Evolutionary conservation across 2,329 filamentous ascomycete species (phyloP).

Genomic region (Botrytis paeoniae): DNA sequence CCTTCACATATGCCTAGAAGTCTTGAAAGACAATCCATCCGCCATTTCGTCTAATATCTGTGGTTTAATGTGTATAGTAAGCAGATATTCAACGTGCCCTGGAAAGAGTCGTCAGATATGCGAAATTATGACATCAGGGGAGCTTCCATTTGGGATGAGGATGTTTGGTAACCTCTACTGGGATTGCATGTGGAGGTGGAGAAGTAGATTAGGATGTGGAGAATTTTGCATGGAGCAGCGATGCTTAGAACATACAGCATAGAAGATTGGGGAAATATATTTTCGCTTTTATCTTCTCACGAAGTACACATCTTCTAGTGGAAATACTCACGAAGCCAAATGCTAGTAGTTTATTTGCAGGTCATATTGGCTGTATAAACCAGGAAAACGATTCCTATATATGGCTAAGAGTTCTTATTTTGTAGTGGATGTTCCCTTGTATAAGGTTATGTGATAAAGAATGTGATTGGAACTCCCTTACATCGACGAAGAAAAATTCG

Average conservation of each 20-base stretch:
- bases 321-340: not conserved
- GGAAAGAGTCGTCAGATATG: not conserved
- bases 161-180: not conserved
- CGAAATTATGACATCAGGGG: not conserved
- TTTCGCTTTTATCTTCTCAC: not conserved
- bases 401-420: not conserved
- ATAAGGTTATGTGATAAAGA: not conserved
- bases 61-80: not conserved
- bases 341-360: not conserved
- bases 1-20: not conserved
- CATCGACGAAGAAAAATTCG: not conserved
- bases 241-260: not conserved
- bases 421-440: not conserved
- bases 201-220: not conserved
- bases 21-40: not conserved
- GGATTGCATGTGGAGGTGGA: not conserved
- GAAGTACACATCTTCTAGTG: not conserved
- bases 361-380: too few relatives aligned
- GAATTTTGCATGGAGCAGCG: not conserved
- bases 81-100: not conserved
- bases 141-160: not conserved
- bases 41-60: not conserved
- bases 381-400: too few relatives aligned
- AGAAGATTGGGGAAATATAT: fast-evolving
- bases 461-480: not conserved